These are phyloP conservation scores for Quercus rubra DNA, from an alignment of 306 rosid species.

Conservation along the genomic window DNA sequence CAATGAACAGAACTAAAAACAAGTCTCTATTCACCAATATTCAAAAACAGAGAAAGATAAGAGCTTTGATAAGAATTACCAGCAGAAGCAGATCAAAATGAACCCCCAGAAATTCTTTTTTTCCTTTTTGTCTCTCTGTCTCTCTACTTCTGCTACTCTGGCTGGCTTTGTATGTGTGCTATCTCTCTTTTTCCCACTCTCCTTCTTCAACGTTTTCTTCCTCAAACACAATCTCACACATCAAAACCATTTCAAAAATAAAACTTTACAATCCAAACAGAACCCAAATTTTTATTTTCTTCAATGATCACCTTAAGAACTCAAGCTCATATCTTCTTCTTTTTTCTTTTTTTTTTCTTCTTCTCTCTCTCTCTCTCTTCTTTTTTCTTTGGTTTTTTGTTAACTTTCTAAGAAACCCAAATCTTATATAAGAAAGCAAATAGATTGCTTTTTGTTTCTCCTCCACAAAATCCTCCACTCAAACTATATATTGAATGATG, in stretches of 20 bases:
- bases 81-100: slow-evolving; percentile 62
- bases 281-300: slow-evolving; percentile 15
- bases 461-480: slow-evolving; percentile 15
- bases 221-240: slow-evolving; percentile 50
- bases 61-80: slow-evolving; percentile 35
- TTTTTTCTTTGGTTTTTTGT: not conserved
- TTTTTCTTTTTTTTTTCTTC: not conserved
- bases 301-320: slow-evolving; percentile 9
- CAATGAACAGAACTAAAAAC: not conserved
- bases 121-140: slow-evolving; percentile 3
- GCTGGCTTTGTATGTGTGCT: slow-evolving; percentile 28
- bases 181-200: slow-evolving; percentile 88
- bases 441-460: slow-evolving; percentile 35
- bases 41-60: not conserved
- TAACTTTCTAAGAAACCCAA: slow-evolving; percentile 41
- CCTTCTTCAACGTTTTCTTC: slow-evolving; percentile 74
- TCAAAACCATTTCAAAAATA: slow-evolving; percentile 66
- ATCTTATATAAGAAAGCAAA: slow-evolving; percentile 27
- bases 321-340: not conserved
- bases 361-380: not conserved
- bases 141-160: slow-evolving; percentile 41
- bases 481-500: slow-evolving; percentile 25
- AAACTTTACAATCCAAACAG: slow-evolving; percentile 8
- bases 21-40: not conserved
- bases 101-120: slow-evolving; percentile 3